Base-by-base conservation (phyloP, 2,329 filamentous ascomycete species). In the Mycosphaerella sp. region DNA sequence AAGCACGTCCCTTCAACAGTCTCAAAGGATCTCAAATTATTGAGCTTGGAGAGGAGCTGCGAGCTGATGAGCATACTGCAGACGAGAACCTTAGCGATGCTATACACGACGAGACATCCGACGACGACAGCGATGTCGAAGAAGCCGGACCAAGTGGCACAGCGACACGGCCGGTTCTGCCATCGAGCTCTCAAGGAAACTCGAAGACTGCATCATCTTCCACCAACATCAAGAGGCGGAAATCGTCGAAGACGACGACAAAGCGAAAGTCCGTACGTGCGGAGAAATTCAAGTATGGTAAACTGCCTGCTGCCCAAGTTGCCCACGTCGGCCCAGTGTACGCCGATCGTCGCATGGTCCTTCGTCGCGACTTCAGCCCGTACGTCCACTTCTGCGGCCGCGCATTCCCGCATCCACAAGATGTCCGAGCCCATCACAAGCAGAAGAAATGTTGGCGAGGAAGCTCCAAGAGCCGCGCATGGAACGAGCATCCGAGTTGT, bases 401-500 rank as follows among this genome's bases (percentile, higher is more conserved):
- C 1, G 44, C 54, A 30, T 64, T 62, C 50, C 35, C 46, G 9
- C 59, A 63, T 42, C 61, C 61, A 6, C 37, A 52, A 21, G 61
- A 63, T 32, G 61, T 64, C n/a, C 56, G 57, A 25, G 40, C 43
- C 12, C 62, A 64, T 34, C 59, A 62, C 21, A 41, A n/a, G 12
- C 14, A 17, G 13, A 50, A 32, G 39, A 49, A 21, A 43, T 53
- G 32, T 21, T 30, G 16, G 43, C 45, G 21, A 53, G 55, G 40
- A 36, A 39, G 12, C 12, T 10, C 37, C 18, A 6, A 9, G 32
- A 39, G 47, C 39, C 46, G 16, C 14, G 45, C 14, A 1, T 63
- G 60, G 60, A 51, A 63, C 48, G 51, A 47, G 6, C 55, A 63
- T 44, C 53, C 50, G 32, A 63, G 58, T 28, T 61, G 59, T 32